Evolutionary conservation across 108 stramenopile species (phyloP), one percentile per base, ranked within the genome.

Genomic region (Fragilariopsis cylindrus): DNA sequence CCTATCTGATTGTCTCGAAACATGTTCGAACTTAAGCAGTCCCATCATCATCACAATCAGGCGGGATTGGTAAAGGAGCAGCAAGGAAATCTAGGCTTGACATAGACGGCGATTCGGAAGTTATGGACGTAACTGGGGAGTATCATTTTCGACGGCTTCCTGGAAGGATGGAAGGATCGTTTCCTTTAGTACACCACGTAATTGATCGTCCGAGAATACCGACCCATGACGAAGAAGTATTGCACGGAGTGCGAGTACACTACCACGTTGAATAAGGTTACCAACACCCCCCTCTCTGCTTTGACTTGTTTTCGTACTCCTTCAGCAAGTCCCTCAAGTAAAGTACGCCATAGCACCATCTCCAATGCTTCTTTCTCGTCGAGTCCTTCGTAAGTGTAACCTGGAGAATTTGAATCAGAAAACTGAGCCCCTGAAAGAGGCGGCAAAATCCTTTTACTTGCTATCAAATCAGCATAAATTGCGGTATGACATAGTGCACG

Each of bases 401-500:
- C 91, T 9, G 75, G 58, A n/a, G 54, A 64, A 44, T 70, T 41
- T 18, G 81, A 80, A 67, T 92, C 88, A 13, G 30, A 75, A 12
- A 66, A 60, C 62, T 87, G 83, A 39, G 66, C 54, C 48, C 83
- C 83, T 43, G 83, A 74, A 21, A 74, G 71, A 30, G 94, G 90
- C 19, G 92, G 90, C 53, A 85, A 70, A 75, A 92, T 72, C 56
- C 77, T 77, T 39, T 84, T 76, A 15, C 83, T 90, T 0, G 90
- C 95, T 9, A 96, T 85, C 16, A 92, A 63, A 80, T 96, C 95
- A 40, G 95, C 91, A 68, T 91, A 96, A 60, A 92, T 93, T 67
- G 92, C 95, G 40, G 83, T 82, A 70, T 96, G 92, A 81, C 91
- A 93, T 44, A 96, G 83, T 4, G 95, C 95, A 74, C 92, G 82